Evolutionary conservation across 305 asterid genomes (phyloP), one percentile per base, ranked within the genome.

Genomic region (Andrographis paniculata): DNA sequence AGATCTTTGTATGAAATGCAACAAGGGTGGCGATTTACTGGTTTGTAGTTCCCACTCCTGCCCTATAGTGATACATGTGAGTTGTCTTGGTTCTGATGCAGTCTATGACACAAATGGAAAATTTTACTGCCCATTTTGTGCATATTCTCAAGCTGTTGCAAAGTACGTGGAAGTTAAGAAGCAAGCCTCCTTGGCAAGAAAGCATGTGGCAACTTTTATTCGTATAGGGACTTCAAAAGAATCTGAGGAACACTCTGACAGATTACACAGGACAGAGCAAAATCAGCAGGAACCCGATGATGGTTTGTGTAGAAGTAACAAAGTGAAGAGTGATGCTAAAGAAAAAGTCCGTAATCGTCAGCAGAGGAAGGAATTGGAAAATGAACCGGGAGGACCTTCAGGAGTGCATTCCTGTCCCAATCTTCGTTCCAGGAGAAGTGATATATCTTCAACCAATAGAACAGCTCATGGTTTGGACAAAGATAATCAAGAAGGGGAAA

Each of bases 101-200:
- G 53, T 43, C 50, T 72, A 79, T 53, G 78, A 79, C 58, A 46
- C 56, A 53, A 60, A 45, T 21, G 89, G 75, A 48, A 60, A 56
- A 45, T 81, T 81, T 63, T 74, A 62, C 62, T 87, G 95, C 70
- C 95, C 97, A 12, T 88, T 84, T 64, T 88, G 97, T 75, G 74
- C 83, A 49, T 84, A 75, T 63, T 77, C 84, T 59, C 77, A 36
- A 45, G 76, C 87, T 48, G 51, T 82, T 38, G 66, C 76, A 18
- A 62, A 63, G 53, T 71, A 63, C 68, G 20, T 56, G 50, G 73
- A 77, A 58, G 52, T 47, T 63, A 77, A 79, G 81, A 60, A 50
- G 55, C 71, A 68, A 59, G 64, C 62, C 41, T 65, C 88, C 48
- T 55, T 61, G 60, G 79, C 88, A 45, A 73, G 87, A 74, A 79